Evolutionary conservation across 2,329 filamentous ascomycete species (phyloP).

Genomic region (Scytalidium lignicola): DNA sequence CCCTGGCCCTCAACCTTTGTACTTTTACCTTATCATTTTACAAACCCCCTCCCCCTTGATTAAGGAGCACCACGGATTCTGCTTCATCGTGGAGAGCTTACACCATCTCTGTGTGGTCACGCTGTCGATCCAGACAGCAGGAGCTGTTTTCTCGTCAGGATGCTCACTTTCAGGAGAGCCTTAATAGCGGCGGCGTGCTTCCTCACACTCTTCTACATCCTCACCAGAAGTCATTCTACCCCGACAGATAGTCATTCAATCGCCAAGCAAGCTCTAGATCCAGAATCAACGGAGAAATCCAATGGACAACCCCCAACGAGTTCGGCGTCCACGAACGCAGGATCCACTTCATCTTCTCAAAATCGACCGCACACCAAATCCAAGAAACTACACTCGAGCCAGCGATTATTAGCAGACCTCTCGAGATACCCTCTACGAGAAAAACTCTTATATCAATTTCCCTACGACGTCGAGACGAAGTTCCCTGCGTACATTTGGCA

Average conservation of each 20-base stretch:
- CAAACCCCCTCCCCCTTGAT: not conserved
- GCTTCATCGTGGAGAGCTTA: not conserved
- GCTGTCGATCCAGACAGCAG: not conserved
- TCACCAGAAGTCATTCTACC: constrained; percentile 53
- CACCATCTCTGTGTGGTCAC: not conserved
- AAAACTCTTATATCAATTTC: constrained; percentile 89
- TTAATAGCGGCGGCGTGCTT: constrained; percentile 66
- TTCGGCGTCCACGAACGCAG: not conserved
- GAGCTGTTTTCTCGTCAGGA: constrained; percentile 33
- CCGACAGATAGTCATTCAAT: constrained; percentile 4
- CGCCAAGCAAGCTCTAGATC: not conserved
- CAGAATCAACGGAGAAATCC: not conserved
- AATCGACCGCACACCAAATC: constrained; percentile 3
- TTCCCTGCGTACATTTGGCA: constrained; percentile 99
- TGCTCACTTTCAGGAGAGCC: constrained; percentile 77
- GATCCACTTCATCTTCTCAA: constrained; percentile 4
- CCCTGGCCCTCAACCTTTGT: not conserved
- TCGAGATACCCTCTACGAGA: constrained; percentile 66
- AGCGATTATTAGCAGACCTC: constrained; percentile 45
- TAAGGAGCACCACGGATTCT: not conserved
- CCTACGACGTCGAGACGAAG: constrained; percentile 81
- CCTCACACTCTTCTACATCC: constrained; percentile 63
- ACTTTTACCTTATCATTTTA: not conserved
- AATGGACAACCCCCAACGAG: no score
- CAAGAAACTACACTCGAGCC: constrained; percentile 12